Evolutionary conservation across 768 basidiomycete species (phyloP).

Genomic region (Pilatotrama ljubarskyi): DNA sequence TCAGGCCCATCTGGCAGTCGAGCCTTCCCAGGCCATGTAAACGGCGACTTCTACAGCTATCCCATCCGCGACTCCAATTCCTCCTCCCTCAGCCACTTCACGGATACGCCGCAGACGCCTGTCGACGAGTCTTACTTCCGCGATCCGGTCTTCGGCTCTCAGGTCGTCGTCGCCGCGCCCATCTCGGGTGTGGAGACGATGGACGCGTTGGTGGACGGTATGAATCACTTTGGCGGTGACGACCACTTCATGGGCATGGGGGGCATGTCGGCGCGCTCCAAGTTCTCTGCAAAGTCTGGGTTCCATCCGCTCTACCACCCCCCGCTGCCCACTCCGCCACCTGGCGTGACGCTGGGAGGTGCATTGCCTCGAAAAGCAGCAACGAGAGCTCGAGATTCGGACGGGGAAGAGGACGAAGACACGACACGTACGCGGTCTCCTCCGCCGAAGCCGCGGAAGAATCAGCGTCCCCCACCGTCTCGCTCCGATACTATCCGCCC

Average conservation of each 20-base stretch:
- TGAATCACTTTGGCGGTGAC: slow-evolving; percentile 71
- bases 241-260: slow-evolving; percentile 45
- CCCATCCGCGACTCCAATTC: slow-evolving; percentile 62
- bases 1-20: slow-evolving; percentile 14
- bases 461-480: not conserved
- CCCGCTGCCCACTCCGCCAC: slow-evolving; percentile 81
- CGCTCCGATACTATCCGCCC: slow-evolving; percentile 12
- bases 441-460: slow-evolving; percentile 2
- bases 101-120: slow-evolving; percentile 74
- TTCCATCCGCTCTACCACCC: slow-evolving; percentile 82
- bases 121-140: slow-evolving; percentile 41
- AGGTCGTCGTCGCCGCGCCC: slow-evolving; percentile 74
- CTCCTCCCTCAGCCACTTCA: slow-evolving; percentile 62
- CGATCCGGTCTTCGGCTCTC: slow-evolving; percentile 28
- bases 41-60: slow-evolving; percentile 26
- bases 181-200: slow-evolving; percentile 80
- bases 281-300: slow-evolving; percentile 52
- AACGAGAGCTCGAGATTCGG: slow-evolving; percentile 44
- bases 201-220: slow-evolving; percentile 87
- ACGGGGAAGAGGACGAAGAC: slow-evolving; percentile 52
- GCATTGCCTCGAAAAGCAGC: slow-evolving; percentile 32
- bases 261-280: slow-evolving; percentile 47
- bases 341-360: slow-evolving; percentile 68
- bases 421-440: slow-evolving; percentile 10
- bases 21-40: slow-evolving; percentile 8